Base-by-base conservation (phyloP, 140 eudicot species). In the Ambrosia hybrid region DNA sequence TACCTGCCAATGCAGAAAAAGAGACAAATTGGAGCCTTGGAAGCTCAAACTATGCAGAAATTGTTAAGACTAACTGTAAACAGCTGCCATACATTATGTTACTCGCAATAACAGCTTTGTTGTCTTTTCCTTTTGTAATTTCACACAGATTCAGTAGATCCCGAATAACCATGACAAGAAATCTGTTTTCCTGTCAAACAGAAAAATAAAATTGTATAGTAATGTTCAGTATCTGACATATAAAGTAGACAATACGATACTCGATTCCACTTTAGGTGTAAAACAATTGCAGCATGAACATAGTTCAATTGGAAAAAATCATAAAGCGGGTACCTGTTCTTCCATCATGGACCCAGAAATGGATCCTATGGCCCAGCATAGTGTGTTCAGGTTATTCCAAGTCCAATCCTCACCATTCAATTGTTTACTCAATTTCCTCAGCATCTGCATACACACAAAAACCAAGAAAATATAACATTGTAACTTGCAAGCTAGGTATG, bases 321-420 rank as follows among this genome's bases (percentile, higher is more conserved):
- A 63, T n/a, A 15, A 67, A 30, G 3, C 60, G 38, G 36, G 59
- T 46, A 92, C 97, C 97, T 92, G 97, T 34, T 95, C 99, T 82
- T 91, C 98, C 88, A 85, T 66, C 98, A 92, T 92, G 57, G 98
- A 92, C 57, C 98, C 98, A 62, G 98, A 92, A 74, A 92, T 87
- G 37, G 98, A 92, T 78, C 98, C 98, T 8, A 92, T 92, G 21
- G 98, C 98, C 98, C 98, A 92, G 73, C 96, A 92, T 71, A 92
- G 76, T 4, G 98, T 92, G 76, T 92, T 92, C 65, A 92, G 85
- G 83, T 92, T 92, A 85, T 92, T 92, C 98, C 98, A 92, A 13
- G 85, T 78, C 98, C 98, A 92, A 74, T 92, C 98, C 83, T 89
- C 96, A 34, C 98, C 98, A 34, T 82, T 85, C 56, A 91, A 76